Percentiles rank a stretch among this genome's conserved stretches.
These are phyloP conservation scores for Lactarius indigo DNA, from an alignment of 768 basidiomycete species.

Conservation along the genomic window DNA sequence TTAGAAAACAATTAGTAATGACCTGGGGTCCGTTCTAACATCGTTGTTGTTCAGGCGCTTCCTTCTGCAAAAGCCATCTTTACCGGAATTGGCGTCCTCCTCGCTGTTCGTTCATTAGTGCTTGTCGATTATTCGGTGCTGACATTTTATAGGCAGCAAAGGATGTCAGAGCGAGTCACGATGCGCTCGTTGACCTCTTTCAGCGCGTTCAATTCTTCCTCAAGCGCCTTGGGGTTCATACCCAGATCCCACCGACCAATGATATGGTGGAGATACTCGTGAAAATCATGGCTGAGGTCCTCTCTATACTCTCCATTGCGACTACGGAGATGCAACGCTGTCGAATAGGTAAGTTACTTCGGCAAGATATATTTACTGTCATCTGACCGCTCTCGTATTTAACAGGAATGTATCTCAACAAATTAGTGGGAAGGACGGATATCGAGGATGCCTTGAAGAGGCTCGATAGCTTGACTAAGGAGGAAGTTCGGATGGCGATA, in stretches of 20 bases:
- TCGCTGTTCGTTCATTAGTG: neutral
- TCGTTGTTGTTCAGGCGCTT: neutral
- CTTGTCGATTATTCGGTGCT: neutral
- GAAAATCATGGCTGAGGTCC: neutral
- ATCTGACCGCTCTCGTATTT: no score
- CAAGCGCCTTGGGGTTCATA: neutral
- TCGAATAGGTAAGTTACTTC: neutral
- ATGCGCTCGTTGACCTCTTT: neutral
- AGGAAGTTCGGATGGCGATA: no score
- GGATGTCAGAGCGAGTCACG: neutral
- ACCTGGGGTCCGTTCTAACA: neutral
- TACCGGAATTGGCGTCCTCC: neutral
- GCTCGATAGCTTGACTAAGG: no score
- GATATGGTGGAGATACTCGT: neutral
- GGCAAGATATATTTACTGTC: neutral
- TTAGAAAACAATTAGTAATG: neutral
- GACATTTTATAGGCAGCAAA: neutral
- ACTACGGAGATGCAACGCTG: neutral
- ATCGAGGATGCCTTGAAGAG: no score
- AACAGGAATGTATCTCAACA: no score
- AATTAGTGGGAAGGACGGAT: no score
- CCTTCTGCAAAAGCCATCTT: neutral
- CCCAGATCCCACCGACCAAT: neutral
- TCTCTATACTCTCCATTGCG: neutral
- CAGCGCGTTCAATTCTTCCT: neutral